phyloP scores from a whole-genome alignment of 2,329 filamentous ascomycete genomes.

The Clarireedia homoeocarpa region DNA sequence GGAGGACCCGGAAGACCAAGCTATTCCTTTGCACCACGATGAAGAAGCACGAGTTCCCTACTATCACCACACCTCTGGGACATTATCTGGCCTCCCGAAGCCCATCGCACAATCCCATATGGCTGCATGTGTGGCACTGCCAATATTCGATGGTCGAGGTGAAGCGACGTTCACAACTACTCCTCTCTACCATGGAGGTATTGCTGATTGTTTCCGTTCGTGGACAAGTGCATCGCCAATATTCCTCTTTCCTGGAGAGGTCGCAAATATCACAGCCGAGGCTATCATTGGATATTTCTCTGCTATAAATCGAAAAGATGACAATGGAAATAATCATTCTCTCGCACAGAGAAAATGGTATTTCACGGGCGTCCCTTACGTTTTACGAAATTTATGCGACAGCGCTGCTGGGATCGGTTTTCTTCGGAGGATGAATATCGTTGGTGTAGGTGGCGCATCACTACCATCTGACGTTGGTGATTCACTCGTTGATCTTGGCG shows the following conservation, averaged over 20 bases:
- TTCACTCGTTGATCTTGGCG: constrained; percentile 38
- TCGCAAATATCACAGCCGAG: constrained; percentile 29
- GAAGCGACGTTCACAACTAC: constrained; percentile 55
- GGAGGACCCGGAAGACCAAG: background rate
- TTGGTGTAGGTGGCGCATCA: constrained; percentile 57
- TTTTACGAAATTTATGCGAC: constrained; percentile 45
- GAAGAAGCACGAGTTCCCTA: background rate
- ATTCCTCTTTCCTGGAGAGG: constrained; percentile 53
- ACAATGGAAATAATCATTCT: background rate
- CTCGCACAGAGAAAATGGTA: constrained; percentile 30
- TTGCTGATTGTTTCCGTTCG: constrained; percentile 53
- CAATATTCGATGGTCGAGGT: constrained; percentile 26
- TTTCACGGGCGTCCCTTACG: constrained; percentile 55
- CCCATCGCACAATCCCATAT: constrained; percentile 52
- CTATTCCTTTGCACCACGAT: background rate
- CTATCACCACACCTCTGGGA: constrained; percentile 52
- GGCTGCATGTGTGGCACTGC: constrained; percentile 46
- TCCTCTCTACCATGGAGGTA: constrained; percentile 57
- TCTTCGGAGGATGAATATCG: constrained; percentile 47
- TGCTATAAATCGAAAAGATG: background rate
- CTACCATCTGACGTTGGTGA: constrained; percentile 46
- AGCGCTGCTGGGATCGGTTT: constrained; percentile 34
- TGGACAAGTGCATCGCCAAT: constrained; percentile 53
- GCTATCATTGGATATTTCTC: constrained; percentile 1
- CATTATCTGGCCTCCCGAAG: constrained; percentile 55